Evolutionary conservation across 768 basidiomycete species (phyloP), one percentile per base, ranked within the genome.

Genomic region (Tulasnella sp.): DNA sequence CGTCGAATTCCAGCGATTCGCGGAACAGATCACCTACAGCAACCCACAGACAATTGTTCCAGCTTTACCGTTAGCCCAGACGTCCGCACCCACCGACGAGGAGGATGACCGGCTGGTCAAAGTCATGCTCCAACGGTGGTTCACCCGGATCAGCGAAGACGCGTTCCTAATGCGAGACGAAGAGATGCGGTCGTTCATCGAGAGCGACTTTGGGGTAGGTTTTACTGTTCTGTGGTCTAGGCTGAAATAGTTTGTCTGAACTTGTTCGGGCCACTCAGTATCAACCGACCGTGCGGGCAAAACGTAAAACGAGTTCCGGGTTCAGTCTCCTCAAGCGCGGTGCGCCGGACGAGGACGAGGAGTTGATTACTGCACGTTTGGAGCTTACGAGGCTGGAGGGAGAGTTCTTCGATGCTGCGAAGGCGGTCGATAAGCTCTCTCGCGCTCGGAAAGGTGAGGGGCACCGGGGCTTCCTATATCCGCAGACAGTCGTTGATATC

Each of bases 21-120:
- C 96, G 82, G 96, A 98, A 73, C 90, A 96, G 73, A 89, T 97
- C 82, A 90, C 96, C 40, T 90, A 92, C 83, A 95, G 90, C 85
- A 97, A 95, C 84, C 98, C 98, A 0, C 98, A 99, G 84, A 97
- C 97, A 38, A 98, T 99, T 82, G 89, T 98, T 21, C 95, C 98
- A 10, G 98, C 98, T 5, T 89, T 99, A 19, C 98, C 98, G 1
- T 89, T 99, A n/a, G 91, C 97, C 0, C 95, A 97, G 82, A 98
- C 97, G 0, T 98, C 97, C 18, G 98, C 98, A 2, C 93, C 95
- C 36, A 96, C 95, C 18, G 98, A 99, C 83, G 98, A 99, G 86
- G 98, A 99, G 86, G 87, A 99, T 85, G 98, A 99, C 85, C 90
- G 98, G 27, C 89, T 99, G 2, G 95, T 99, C 42, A 93, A 93